Conservation (phyloP, 2,329 filamentous ascomycete genomes). For the Alternaria metachromatica region DNA sequence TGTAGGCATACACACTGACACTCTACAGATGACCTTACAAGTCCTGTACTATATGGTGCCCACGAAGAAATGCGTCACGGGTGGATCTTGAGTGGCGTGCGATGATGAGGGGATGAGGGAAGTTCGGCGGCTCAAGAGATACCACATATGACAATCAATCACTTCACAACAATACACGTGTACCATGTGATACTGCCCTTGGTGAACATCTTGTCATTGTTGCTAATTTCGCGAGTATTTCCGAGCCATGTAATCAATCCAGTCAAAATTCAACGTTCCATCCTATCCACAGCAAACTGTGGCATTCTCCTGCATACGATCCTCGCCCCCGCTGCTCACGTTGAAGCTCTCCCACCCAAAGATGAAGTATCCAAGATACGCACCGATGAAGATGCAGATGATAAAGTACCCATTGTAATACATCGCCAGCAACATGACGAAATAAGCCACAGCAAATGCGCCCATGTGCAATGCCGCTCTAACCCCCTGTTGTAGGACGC, state of each 20-base stretch:
- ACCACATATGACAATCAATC: not conserved
- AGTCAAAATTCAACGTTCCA: not conserved
- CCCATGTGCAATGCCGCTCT: conserved; percentile 74
- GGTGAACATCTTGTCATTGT: not conserved
- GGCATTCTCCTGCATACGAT: conserved; percentile 44
- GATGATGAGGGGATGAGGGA: not conserved
- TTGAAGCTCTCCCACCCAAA: conserved; percentile 47
- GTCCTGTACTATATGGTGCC: not conserved
- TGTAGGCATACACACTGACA: not conserved
- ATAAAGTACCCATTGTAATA: conserved; percentile 76
- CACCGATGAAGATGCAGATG: conserved; percentile 48
- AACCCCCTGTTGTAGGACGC: conserved; percentile 69
- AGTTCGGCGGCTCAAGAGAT: not conserved
- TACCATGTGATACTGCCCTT: not conserved
- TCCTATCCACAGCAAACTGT: conserved; percentile 46
- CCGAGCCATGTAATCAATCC: not conserved
- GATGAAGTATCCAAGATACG: conserved; percentile 45
- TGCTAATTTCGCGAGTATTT: not conserved
- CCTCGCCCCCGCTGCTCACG: conserved; percentile 28
- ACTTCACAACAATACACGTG: not conserved
- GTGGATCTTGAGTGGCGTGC: not conserved
- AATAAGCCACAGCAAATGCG: conserved; percentile 79
- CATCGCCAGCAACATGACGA: conserved; percentile 77
- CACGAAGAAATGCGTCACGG: not conserved
- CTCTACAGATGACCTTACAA: not conserved